Conservation (phyloP, 2,329 filamentous ascomycete genomes). For the Alternaria metachromatica region DNA sequence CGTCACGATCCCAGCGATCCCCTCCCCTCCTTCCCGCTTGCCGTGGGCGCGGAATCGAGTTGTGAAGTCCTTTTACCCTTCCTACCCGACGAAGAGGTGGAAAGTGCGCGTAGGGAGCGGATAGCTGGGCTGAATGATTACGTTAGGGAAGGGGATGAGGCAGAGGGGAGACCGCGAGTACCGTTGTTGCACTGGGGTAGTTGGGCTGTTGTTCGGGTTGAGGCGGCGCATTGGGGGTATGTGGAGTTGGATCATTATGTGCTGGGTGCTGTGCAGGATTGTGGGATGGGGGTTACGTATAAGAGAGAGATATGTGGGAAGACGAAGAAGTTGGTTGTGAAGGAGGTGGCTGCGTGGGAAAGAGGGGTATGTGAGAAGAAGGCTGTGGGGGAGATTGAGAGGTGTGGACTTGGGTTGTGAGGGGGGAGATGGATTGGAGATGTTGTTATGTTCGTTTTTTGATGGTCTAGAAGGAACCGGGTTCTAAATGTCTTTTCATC, state of each 20-base stretch:
- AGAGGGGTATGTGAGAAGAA: background rate
- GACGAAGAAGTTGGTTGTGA: background rate
- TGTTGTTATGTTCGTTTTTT: background rate
- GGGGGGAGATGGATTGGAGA: background rate
- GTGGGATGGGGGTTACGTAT: background rate
- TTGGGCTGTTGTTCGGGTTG: background rate
- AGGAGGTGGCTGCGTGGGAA: background rate
- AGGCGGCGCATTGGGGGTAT: background rate
- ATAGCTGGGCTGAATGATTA: background rate
- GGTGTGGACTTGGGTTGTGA: background rate
- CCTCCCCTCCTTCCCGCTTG: background rate
- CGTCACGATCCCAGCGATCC: too few relatives aligned
- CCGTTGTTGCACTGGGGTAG: slow-evolving; percentile 1
- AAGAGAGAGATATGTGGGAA: background rate
- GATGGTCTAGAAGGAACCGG: background rate
- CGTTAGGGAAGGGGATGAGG: background rate
- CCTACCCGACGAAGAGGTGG: slow-evolving; percentile 13
- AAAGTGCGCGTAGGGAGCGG: background rate
- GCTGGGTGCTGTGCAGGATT: background rate
- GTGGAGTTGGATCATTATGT: background rate
- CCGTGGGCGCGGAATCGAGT: slow-evolving; percentile 14
- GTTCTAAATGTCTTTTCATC: slow-evolving; percentile 34
- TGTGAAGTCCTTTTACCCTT: slow-evolving; percentile 13
- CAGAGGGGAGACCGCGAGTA: background rate
- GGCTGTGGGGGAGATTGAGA: background rate